Evolutionary conservation across 257 asterid species (phyloP).

Genomic region (Nicotiana tabacum): DNA sequence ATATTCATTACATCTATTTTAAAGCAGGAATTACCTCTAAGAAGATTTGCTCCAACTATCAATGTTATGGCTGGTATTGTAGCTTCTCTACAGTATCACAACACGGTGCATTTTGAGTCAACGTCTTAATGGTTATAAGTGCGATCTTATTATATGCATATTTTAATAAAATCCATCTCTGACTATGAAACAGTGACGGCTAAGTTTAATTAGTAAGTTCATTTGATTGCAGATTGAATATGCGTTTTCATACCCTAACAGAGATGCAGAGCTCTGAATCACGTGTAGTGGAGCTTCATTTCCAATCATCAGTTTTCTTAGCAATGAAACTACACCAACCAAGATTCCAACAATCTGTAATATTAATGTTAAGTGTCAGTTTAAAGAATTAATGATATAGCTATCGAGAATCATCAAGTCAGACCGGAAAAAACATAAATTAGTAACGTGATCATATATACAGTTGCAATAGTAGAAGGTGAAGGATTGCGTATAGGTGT

Average conservation of each 20-base stretch:
- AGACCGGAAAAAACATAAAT: no score
- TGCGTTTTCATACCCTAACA: not conserved
- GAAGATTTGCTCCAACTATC: constrained; percentile 26
- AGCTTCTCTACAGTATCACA: constrained; percentile 18
- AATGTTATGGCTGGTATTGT: constrained; percentile 25
- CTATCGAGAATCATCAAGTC: no score
- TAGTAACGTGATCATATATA: not conserved
- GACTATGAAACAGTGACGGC: no score
- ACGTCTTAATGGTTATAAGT: not conserved
- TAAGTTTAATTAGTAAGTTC: not conserved
- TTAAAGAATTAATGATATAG: no score
- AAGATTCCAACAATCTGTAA: constrained; percentile 8
- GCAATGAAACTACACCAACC: not conserved
- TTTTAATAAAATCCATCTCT: no score
- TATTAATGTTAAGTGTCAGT: not conserved
- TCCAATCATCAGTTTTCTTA: constrained; percentile 9
- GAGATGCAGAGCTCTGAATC: constrained; percentile 1
- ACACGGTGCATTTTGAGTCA: not conserved
- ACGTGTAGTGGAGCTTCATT: constrained; percentile 8
- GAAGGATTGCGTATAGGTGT: no score
- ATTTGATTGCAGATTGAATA: no score
- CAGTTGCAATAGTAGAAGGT: constrained; percentile 17
- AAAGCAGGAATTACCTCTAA: constrained; percentile 18
- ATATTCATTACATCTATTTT: no score
- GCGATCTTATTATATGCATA: no score